Conservation (phyloP, 768 basidiomycete genomes). For the Termitomyces sp. region DNA sequence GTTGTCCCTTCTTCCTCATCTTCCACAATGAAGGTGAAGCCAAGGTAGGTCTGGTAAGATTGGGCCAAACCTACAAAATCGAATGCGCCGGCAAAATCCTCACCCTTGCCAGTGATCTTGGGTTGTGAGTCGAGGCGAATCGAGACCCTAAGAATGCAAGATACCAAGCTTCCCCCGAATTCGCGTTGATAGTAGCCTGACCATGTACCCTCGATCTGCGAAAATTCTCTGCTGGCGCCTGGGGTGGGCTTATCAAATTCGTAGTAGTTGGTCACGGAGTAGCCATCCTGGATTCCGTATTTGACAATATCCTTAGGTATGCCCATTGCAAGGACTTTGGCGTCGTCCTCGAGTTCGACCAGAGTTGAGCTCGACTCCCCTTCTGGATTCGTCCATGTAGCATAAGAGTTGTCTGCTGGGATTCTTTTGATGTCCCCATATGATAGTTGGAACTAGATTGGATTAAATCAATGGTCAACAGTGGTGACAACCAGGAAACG, state of each 20-base stretch:
- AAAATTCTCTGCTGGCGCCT: slow-evolving; percentile 9
- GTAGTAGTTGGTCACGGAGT: slow-evolving; percentile 24
- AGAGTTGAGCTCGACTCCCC: slow-evolving; percentile 10
- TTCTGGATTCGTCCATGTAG: slow-evolving; percentile 20
- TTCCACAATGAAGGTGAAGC: slow-evolving; percentile 19
- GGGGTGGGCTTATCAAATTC: slow-evolving; percentile 21
- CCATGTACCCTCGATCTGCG: slow-evolving; percentile 27
- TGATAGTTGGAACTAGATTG: slow-evolving; percentile 23
- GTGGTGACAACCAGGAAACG: slow-evolving; percentile 1
- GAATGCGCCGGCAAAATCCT: slow-evolving; percentile 26
- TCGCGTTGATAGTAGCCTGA: slow-evolving; percentile 23
- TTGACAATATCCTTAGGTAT: slow-evolving; percentile 22
- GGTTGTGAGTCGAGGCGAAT: slow-evolving; percentile 18
- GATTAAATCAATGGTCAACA: neutral
- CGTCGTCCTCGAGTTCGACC: slow-evolving; percentile 12
- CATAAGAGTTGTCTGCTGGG: slow-evolving; percentile 25
- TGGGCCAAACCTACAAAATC: slow-evolving; percentile 20
- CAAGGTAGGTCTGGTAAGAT: slow-evolving; percentile 12
- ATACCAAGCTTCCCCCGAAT: slow-evolving; percentile 17
- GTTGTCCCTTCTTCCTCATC: slow-evolving; percentile 24
- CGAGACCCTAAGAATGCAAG: slow-evolving; percentile 22
- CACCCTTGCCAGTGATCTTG: slow-evolving; percentile 25
- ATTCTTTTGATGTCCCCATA: slow-evolving; percentile 26
- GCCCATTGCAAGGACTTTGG: slow-evolving; percentile 9
- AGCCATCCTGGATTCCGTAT: slow-evolving; percentile 27